These are phyloP conservation scores for Debaryomyces singareniensis DNA, from an alignment of 1,139 yeast genomes.

Conservation along the genomic window DNA sequence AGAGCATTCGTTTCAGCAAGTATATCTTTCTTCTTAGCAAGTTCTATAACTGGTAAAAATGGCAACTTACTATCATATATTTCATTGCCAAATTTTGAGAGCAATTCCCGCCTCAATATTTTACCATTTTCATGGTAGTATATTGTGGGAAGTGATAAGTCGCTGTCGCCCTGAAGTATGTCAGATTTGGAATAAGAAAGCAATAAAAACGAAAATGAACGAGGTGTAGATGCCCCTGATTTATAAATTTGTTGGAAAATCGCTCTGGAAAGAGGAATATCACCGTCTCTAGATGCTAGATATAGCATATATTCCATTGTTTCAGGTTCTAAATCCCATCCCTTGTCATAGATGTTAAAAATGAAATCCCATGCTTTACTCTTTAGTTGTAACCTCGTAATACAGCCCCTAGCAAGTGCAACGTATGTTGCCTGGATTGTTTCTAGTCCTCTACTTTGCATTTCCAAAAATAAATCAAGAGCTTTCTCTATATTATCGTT, in stretches of 20 bases:
- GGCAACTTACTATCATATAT: conserved; percentile 42
- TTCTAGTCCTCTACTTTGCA: conserved; percentile 32
- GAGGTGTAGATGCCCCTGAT: conserved; percentile 28
- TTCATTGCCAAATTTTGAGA: conserved; percentile 15
- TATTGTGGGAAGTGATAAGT: conserved; percentile 29
- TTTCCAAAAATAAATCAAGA: conserved; percentile 68
- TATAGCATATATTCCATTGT: conserved; percentile 67
- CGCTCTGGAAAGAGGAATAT: conserved; percentile 67
- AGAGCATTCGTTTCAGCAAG: conserved; percentile 76
- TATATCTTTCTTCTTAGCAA: conserved; percentile 37
- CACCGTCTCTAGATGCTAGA: conserved; percentile 75
- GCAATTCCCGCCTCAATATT: conserved; percentile 38
- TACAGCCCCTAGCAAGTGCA: conserved; percentile 70
- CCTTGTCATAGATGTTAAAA: conserved; percentile 53
- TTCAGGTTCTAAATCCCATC: conserved; percentile 42
- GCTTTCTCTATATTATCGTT: conserved; percentile 65
- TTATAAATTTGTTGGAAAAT: conserved; percentile 52
- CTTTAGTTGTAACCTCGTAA: conserved; percentile 42
- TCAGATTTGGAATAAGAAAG: conserved; percentile 47
- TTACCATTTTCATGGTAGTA: conserved; percentile 40
- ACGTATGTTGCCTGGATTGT: conserved; percentile 46
- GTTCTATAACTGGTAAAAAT: conserved; percentile 51
- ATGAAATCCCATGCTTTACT: conserved; percentile 74
- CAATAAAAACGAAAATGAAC: conserved; percentile 49
- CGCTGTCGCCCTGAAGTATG: conserved; percentile 7